phyloP scores from a whole-genome alignment of 495 filamentous ascomycete genomes.

The Ascobolus immersus region DNA sequence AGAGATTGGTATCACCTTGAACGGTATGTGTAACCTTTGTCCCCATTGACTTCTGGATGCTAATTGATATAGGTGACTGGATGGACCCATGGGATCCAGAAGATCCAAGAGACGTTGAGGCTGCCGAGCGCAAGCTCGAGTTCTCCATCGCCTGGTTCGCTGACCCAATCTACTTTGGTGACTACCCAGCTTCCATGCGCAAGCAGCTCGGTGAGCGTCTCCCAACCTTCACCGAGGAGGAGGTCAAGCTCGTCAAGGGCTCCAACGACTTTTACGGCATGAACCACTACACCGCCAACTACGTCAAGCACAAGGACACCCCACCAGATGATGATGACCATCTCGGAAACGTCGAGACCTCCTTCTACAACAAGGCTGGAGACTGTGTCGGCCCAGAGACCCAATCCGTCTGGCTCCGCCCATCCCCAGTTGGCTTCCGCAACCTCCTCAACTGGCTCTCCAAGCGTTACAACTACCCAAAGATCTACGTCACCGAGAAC shows the following conservation, averaged over 20 bases:
- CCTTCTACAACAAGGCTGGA: slow-evolving; percentile 22
- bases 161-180: slow-evolving; percentile 23
- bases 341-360: slow-evolving; percentile 22
- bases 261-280: slow-evolving; percentile 28
- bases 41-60: neutral
- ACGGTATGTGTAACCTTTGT: slow-evolving; percentile 17
- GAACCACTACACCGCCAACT: slow-evolving; percentile 27
- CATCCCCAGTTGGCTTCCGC: slow-evolving; percentile 20
- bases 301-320: slow-evolving; percentile 19
- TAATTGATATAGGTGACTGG: slow-evolving; percentile 19
- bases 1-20: slow-evolving; percentile 29
- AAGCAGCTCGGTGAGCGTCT: slow-evolving; percentile 24
- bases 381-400: slow-evolving; percentile 22
- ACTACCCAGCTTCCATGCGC: slow-evolving; percentile 25
- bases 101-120: slow-evolving; percentile 25
- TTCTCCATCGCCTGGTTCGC: slow-evolving; percentile 32
- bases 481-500: slow-evolving; percentile 27
- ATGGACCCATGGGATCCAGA: slow-evolving; percentile 28
- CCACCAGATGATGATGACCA: slow-evolving; percentile 21
- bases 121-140: slow-evolving; percentile 27
- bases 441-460: slow-evolving; percentile 24
- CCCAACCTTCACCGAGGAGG: slow-evolving; percentile 21
- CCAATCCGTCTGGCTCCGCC: slow-evolving; percentile 23
- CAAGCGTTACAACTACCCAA: slow-evolving; percentile 20
- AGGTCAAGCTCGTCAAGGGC: slow-evolving; percentile 20